phyloP scores from a whole-genome alignment of 345 rosid species.

The Clausena lansium region DNA sequence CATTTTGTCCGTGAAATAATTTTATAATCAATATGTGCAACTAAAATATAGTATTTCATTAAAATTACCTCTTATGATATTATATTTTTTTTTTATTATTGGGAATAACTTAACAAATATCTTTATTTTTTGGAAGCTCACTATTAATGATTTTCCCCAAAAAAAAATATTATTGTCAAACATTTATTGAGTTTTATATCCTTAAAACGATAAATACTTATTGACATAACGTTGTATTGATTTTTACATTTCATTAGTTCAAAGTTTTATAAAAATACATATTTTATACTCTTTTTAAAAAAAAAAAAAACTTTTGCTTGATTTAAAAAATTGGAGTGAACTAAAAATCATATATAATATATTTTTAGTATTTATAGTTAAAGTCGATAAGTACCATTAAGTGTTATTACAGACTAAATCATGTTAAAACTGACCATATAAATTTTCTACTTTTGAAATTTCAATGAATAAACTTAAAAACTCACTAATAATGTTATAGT shows the following conservation, averaged over 20 bases:
- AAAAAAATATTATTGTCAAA: too few species aligned
- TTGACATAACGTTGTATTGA: too few species aligned
- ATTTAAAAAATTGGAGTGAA: fast-evolving
- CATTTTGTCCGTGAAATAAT: not conserved
- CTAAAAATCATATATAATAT: too few species aligned
- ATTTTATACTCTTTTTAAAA: too few species aligned
- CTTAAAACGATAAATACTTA: too few species aligned
- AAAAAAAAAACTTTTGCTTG: not conserved
- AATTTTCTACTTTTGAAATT: not conserved
- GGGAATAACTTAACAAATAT: not conserved
- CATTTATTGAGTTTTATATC: too few species aligned
- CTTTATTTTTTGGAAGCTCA: too few species aligned
- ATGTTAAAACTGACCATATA: not conserved
- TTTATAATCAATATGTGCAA: not conserved
- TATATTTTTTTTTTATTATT: not conserved
- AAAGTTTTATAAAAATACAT: too few species aligned
- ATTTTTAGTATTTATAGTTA: not conserved
- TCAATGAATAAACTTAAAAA: not conserved
- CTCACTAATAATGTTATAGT: too few species aligned
- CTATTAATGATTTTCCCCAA: too few species aligned
- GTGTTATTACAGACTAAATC: not conserved
- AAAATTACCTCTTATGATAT: not conserved
- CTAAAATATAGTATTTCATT: not conserved
- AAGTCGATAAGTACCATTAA: not conserved
- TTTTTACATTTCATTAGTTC: fast-evolving